Percentiles rank a stretch among this genome's conserved stretches.
These are phyloP conservation scores for Aspergillus aculeatus DNA, from an alignment of 2,329 filamentous ascomycete genomes.

Conservation along the genomic window DNA sequence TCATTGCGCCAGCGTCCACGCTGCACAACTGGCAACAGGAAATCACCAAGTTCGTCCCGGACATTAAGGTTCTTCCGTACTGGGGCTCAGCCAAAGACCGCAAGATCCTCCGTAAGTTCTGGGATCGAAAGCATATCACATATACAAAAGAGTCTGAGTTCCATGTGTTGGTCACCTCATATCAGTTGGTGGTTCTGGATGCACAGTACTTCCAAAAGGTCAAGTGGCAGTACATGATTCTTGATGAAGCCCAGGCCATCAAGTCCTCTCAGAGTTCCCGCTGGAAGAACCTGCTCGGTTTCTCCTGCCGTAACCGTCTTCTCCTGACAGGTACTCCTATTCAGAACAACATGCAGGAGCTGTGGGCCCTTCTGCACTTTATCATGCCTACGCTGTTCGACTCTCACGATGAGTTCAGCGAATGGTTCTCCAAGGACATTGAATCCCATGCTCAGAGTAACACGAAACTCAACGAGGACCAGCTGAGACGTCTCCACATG, in stretches of 20 bases:
- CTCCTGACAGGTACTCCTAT: slow-evolving; percentile 95
- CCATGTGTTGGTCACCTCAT: slow-evolving; percentile 94
- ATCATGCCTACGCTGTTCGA: slow-evolving; percentile 99
- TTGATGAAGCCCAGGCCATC: slow-evolving; percentile 97
- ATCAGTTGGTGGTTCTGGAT: slow-evolving; percentile 94
- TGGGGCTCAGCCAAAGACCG: slow-evolving; percentile 94
- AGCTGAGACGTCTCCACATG: slow-evolving; percentile 95
- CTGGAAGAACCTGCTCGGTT: slow-evolving; percentile 92
- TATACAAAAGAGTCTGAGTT: slow-evolving; percentile 92
- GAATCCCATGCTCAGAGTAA: slow-evolving; percentile 98
- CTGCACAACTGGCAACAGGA: slow-evolving; percentile 99
- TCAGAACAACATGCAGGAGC: slow-evolving; percentile 99
- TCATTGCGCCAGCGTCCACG: slow-evolving; percentile 93
- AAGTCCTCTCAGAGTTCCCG: slow-evolving; percentile 95
- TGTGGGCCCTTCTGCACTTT: slow-evolving; percentile 97
- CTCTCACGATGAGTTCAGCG: slow-evolving; percentile 53
- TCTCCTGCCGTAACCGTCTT: slow-evolving; percentile 92
- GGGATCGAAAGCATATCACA: slow-evolving; percentile 96
- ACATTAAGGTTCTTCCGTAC: slow-evolving; percentile 93
- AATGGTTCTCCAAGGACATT: slow-evolving; percentile 63
- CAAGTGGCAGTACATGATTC: slow-evolving; percentile 99
- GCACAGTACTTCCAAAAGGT: slow-evolving; percentile 98
- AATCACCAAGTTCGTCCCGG: slow-evolving; percentile 89
- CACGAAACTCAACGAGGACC: slow-evolving; percentile 98
- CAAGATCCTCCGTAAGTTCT: slow-evolving; percentile 96